phyloP scores from a whole-genome alignment of 2,329 filamentous ascomycete genomes.

The Fusarium oligoseptatum region DNA sequence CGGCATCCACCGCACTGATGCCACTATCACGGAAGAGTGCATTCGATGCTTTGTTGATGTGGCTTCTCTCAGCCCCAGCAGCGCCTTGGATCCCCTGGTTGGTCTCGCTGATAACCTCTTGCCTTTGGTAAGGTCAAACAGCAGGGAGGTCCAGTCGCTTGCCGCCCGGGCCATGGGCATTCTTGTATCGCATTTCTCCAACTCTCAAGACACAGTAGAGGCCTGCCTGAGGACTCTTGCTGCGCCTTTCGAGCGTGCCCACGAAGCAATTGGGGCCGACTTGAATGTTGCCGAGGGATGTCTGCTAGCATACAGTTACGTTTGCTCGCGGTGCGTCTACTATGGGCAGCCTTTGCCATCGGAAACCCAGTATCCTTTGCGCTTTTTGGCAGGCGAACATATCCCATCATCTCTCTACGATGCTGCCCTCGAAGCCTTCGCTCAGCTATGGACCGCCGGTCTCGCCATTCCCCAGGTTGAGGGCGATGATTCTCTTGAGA shows the following conservation, averaged over 20 bases:
- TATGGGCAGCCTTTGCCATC: conserved; percentile 54
- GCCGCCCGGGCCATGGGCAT: conserved; percentile 82
- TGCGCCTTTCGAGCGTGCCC: conserved; percentile 58
- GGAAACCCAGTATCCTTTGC: conserved; percentile 47
- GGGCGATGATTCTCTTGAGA: conserved; percentile 49
- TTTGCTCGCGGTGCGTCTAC: conserved; percentile 60
- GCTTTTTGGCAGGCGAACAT: conserved; percentile 50
- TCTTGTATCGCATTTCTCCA: conserved; percentile 74
- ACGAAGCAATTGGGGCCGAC: conserved; percentile 59
- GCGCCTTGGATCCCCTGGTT: conserved; percentile 63
- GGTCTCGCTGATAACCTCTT: conserved; percentile 66
- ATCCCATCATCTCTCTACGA: conserved; percentile 56
- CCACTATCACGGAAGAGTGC: conserved; percentile 60
- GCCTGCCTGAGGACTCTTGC: conserved; percentile 51
- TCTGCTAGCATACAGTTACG: conserved; percentile 59
- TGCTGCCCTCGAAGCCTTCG: conserved; percentile 59
- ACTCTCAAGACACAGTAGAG: conserved; percentile 50
- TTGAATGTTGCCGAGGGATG: conserved; percentile 62
- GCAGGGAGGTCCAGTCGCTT: conserved; percentile 73
- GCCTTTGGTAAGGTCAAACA: conserved; percentile 77
- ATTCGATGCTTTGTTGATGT: conserved; percentile 67
- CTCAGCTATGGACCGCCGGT: conserved; percentile 62
- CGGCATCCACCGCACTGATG: conserved; percentile 64
- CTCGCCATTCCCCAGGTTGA: conserved; percentile 53
- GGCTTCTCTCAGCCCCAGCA: conserved; percentile 64